A percentile compares a stretch with the other conserved stretches of the same genome.
These are phyloP conservation scores for Conoideocrella luteorostrata DNA, from an alignment of 2,329 filamentous ascomycete genomes.

Conservation along the genomic window DNA sequence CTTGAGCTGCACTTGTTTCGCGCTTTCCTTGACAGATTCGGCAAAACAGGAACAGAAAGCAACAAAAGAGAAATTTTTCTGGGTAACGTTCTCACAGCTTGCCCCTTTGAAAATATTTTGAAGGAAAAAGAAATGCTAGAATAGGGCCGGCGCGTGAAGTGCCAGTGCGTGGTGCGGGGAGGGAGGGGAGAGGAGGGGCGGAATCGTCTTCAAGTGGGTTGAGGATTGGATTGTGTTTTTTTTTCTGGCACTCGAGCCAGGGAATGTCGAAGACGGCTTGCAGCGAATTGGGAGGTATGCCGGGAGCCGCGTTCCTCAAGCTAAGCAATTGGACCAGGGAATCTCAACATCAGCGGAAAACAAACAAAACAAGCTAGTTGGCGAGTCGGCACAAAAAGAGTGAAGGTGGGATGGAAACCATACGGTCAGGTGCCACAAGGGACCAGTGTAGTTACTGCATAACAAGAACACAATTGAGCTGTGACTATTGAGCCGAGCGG, in stretches of 20 bases:
- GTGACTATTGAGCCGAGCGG: neutral
- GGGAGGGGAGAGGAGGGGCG: conserved; percentile 8
- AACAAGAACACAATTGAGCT: neutral
- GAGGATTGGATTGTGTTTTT: conserved; percentile 8
- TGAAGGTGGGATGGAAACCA: neutral
- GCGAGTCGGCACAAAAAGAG: neutral
- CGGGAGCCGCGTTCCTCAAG: neutral
- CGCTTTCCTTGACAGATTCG: neutral
- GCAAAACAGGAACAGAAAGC: neutral
- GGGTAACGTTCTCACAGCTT: too few species aligned
- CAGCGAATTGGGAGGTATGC: neutral
- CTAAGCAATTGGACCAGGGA: neutral
- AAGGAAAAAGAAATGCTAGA: neutral
- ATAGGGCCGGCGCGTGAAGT: conserved; percentile 9
- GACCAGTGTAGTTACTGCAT: neutral
- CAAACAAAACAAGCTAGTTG: neutral
- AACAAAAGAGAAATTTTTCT: neutral
- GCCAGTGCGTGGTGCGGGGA: conserved; percentile 12
- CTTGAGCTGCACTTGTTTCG: conserved; percentile 1
- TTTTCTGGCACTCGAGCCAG: neutral
- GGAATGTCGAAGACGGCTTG: neutral
- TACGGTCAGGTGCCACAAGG: neutral
- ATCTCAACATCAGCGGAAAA: too few species aligned
- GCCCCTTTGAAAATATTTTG: neutral
- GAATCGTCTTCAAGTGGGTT: conserved; percentile 7